phyloP scores from a whole-genome alignment of 2,329 filamentous ascomycete genomes.

The Trichoderma koningiopsis region DNA sequence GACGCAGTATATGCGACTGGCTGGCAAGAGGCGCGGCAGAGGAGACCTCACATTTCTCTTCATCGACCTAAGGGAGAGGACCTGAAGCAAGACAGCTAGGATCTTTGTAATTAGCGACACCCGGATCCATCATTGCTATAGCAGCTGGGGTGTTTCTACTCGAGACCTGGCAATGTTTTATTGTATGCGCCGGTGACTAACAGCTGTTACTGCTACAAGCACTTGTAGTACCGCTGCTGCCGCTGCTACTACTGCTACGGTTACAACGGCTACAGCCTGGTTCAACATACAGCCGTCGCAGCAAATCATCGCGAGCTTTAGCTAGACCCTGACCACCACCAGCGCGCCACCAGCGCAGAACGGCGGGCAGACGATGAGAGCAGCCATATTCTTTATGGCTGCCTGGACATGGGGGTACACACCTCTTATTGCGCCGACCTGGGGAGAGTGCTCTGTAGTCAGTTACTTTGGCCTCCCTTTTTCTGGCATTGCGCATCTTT shows the following conservation, averaged over 20 bases:
- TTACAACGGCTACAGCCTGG: not conserved
- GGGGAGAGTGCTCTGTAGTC: not conserved
- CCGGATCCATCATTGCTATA: not conserved
- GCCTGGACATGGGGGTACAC: not conserved
- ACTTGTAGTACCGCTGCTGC: not conserved
- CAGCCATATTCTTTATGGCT: not conserved
- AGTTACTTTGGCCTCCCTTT: not conserved
- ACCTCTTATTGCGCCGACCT: not conserved
- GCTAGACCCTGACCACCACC: not conserved
- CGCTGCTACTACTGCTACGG: not conserved
- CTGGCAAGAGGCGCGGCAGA: not conserved
- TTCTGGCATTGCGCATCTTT: not conserved
- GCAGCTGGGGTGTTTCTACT: not conserved
- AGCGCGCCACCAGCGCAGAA: conserved; percentile 11
- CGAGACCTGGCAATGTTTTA: not conserved
- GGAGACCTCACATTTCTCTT: not conserved
- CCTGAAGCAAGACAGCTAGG: not conserved
- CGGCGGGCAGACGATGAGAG: not conserved
- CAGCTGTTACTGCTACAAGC: not conserved
- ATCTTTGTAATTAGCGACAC: not conserved
- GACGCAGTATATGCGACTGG: not conserved
- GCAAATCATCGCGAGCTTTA: not conserved
- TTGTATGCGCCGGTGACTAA: not conserved
- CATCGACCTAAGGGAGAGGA: not conserved
- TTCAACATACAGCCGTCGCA: not conserved